Conservation (phyloP, 2,329 filamentous ascomycete genomes). For the Ophiosphaerella narmari region DNA sequence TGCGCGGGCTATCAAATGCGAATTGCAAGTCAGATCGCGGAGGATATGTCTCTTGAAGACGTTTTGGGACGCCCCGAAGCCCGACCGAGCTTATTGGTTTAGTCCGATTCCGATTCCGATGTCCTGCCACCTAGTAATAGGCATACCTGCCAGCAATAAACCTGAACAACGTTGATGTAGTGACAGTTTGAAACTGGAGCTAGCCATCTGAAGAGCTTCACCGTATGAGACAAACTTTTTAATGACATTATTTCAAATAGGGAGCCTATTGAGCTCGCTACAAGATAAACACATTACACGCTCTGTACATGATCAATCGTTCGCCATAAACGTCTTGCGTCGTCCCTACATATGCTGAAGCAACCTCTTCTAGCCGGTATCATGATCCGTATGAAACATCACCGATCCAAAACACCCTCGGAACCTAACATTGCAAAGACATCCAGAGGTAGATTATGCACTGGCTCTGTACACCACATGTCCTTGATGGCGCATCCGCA, state of each 20-base stretch:
- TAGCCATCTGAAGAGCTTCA: no score
- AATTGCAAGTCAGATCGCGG: background rate
- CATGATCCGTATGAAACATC: background rate
- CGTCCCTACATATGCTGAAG: background rate
- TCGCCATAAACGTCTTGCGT: no score
- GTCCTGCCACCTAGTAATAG: no score
- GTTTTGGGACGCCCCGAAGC: background rate
- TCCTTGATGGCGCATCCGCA: conserved; percentile 74
- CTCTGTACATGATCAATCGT: no score
- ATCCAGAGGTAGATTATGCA: conserved; percentile 6
- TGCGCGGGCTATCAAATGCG: background rate
- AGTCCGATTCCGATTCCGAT: conserved; percentile 3
- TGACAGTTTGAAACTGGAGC: no score
- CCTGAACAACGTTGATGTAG: no score
- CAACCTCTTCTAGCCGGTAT: background rate
- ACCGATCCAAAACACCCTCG: background rate
- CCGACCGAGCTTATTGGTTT: conserved; percentile 1
- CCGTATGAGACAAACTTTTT: no score
- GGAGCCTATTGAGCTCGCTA: no score
- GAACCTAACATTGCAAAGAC: no score
- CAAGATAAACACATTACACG: no score
- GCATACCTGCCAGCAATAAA: no score
- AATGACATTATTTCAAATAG: no score
- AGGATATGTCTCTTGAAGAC: background rate
- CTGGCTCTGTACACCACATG: conserved; percentile 29